phyloP scores from a whole-genome alignment of 768 basidiomycete species.

The Dioszegia aurantiaca region DNA sequence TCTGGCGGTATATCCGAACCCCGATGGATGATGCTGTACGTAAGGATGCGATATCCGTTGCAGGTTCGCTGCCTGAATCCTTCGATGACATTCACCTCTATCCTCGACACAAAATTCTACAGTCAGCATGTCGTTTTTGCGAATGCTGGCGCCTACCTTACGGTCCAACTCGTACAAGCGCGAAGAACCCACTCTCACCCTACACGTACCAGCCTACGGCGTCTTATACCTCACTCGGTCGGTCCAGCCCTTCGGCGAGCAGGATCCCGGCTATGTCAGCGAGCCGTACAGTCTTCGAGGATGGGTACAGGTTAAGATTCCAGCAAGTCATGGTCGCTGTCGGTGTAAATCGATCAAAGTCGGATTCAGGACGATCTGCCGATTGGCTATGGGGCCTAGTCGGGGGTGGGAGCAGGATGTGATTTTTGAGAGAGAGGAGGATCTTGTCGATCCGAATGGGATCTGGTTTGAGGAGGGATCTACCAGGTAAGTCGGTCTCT shows the following conservation, averaged over 20 bases:
- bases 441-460: constrained; percentile 27
- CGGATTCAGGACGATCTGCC: constrained; percentile 13
- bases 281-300: constrained; percentile 19
- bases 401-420: constrained; percentile 25
- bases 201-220: constrained; percentile 21
- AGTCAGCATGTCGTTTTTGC: constrained; percentile 10
- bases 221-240: constrained; percentile 4
- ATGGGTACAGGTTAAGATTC: constrained; percentile 19
- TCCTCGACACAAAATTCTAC: too few relatives aligned
- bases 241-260: constrained; percentile 10
- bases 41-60: too few relatives aligned
- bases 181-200: constrained; percentile 8
- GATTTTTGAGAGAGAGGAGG: constrained; percentile 24
- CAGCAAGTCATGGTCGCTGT: constrained; percentile 9
- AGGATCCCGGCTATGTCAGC: neutral
- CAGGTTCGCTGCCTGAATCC: too few relatives aligned
- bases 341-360: constrained; percentile 17
- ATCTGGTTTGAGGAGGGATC: constrained; percentile 39
- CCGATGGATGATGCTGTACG: too few relatives aligned
- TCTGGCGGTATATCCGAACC: too few relatives aligned
- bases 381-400: constrained; percentile 20
- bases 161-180: neutral
- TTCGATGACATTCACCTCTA: too few relatives aligned
- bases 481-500: constrained; percentile 14
- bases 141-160: neutral